Percentiles rank a stretch among this genome's conserved stretches.
Conservation (phyloP, 441 rosid genomes). For the Raphanus hybrid region DNA sequence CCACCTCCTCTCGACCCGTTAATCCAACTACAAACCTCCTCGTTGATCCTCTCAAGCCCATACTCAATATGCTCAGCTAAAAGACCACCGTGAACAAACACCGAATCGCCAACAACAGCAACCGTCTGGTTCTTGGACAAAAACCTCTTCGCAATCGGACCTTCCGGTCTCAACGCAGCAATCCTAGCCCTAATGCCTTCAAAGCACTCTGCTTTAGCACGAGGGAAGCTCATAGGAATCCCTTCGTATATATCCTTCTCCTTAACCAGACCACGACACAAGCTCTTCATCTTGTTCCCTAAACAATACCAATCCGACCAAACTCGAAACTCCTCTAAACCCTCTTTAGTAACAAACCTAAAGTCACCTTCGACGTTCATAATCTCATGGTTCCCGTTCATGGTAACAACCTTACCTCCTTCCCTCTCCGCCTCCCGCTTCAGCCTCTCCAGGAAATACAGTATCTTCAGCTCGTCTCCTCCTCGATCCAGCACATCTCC, state of each 20-base stretch:
- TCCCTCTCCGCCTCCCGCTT: constrained; percentile 64
- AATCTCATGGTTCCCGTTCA: constrained; percentile 95
- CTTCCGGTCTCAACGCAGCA: constrained; percentile 76
- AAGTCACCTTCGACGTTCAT: constrained; percentile 90
- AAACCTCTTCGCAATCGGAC: constrained; percentile 72
- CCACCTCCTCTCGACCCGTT: constrained; percentile 46
- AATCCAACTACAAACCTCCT: constrained; percentile 82
- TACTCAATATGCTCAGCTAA: constrained; percentile 65
- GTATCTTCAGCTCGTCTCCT: constrained; percentile 74
- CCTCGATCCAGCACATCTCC: constrained; percentile 94
- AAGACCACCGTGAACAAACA: constrained; percentile 91
- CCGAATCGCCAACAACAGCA: constrained; percentile 80
- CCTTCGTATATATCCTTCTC: constrained; percentile 61
- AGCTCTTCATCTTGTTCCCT: constrained; percentile 69
- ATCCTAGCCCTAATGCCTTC: constrained; percentile 72
- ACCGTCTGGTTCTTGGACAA: constrained; percentile 67
- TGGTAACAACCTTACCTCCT: constrained; percentile 71
- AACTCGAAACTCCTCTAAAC: constrained; percentile 63
- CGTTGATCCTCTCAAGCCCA: constrained; percentile 78
- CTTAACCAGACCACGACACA: constrained; percentile 59
- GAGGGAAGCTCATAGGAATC: constrained; percentile 58
- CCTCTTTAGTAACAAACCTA: constrained; percentile 62
- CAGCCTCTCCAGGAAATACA: constrained; percentile 75
- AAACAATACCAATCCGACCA: constrained; percentile 80
- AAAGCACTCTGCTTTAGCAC: constrained; percentile 47